These are phyloP conservation scores for Fraxinus paxiana DNA, from an alignment of 305 asterid genomes.

Conservation along the genomic window DNA sequence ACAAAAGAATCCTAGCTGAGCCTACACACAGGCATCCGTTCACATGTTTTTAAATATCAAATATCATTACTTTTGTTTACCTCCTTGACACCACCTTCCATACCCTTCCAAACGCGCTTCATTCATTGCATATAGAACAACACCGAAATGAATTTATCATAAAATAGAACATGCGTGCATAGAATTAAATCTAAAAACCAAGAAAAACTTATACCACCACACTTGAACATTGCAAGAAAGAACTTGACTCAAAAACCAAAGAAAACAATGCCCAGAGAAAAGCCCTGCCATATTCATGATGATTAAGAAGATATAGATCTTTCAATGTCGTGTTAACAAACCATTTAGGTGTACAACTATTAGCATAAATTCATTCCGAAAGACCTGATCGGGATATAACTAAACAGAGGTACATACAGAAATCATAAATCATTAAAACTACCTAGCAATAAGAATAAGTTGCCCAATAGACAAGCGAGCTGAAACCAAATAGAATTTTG, in stretches of 20 bases:
- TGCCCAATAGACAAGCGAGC: not conserved
- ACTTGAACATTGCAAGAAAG: not conserved
- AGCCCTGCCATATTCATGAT: not conserved
- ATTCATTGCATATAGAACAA: not conserved
- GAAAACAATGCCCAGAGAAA: not conserved
- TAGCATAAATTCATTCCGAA: not conserved
- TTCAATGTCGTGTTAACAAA: not conserved
- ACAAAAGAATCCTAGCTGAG: slow-evolving; percentile 49
- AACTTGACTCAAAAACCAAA: not conserved
- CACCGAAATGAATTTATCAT: not conserved
- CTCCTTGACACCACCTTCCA: slow-evolving; percentile 26
- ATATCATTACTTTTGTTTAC: slow-evolving; percentile 23
- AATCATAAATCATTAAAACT: not conserved
- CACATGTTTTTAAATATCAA: slow-evolving; percentile 28
- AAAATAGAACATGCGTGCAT: not conserved
- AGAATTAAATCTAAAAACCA: not conserved
- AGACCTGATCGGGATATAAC: not conserved
- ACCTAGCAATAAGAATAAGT: not conserved
- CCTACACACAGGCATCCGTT: slow-evolving; percentile 51
- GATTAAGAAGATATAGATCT: not conserved
- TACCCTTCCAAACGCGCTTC: slow-evolving; percentile 20
- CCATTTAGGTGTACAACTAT: not conserved
- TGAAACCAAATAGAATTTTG: not conserved
- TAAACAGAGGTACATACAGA: not conserved
- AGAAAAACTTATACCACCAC: not conserved